A percentile compares a stretch with the other conserved stretches of the same genome.
Evolutionary conservation across 805 yeast species (phyloP).

Genomic region (Myxozyma neglecta): DNA sequence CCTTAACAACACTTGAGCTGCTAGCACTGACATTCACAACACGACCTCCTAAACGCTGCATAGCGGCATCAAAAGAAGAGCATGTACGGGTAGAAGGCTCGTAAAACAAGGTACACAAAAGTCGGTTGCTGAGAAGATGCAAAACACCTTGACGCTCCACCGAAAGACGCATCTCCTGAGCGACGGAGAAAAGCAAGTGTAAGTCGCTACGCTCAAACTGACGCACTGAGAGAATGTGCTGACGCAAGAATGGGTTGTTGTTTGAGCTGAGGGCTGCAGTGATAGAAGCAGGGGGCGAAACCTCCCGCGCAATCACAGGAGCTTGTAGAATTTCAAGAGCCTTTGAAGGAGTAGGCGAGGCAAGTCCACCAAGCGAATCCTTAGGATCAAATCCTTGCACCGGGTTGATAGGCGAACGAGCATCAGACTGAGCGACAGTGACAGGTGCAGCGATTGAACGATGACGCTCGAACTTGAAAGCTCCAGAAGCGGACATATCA

Average conservation of each 20-base stretch:
- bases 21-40: slow-evolving; percentile 83
- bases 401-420: slow-evolving; percentile 18
- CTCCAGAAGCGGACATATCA: slow-evolving; percentile 51
- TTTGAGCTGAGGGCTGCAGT: slow-evolving; percentile 65
- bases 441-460: slow-evolving; percentile 33
- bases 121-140: slow-evolving; percentile 85
- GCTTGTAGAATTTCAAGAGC: slow-evolving; percentile 3
- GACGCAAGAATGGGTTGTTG: slow-evolving; percentile 87
- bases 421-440: slow-evolving; percentile 35
- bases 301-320: slow-evolving; percentile 37
- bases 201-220: slow-evolving; percentile 85
- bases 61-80: slow-evolving; percentile 96
- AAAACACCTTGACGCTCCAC: slow-evolving; percentile 96
- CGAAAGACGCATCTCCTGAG: slow-evolving; percentile 95
- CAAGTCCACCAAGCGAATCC: slow-evolving; percentile 39
- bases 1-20: slow-evolving; percentile 94
- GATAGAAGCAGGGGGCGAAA: slow-evolving; percentile 57
- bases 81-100: slow-evolving; percentile 98
- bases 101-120: slow-evolving; percentile 91
- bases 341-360: slow-evolving; percentile 28
- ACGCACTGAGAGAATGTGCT: slow-evolving; percentile 82
- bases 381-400: slow-evolving; percentile 42
- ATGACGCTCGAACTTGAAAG: slow-evolving; percentile 35
- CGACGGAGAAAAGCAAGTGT: slow-evolving; percentile 91
- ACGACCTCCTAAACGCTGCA: slow-evolving; percentile 99